Evolutionary conservation across 768 basidiomycete genomes (phyloP).

Genomic region (Pulveroboletus sp.): DNA sequence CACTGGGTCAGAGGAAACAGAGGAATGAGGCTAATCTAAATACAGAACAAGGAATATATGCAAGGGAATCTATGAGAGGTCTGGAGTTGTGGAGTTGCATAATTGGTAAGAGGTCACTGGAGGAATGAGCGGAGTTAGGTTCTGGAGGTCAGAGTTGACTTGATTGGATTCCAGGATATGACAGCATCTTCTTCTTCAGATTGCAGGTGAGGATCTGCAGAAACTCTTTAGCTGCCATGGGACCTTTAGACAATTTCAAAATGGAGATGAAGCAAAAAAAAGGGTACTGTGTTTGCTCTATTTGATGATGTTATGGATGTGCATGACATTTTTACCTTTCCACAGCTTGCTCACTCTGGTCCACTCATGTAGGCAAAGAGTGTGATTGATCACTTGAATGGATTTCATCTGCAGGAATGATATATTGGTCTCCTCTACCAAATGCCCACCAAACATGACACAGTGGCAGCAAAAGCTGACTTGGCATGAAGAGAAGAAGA

Average conservation of each 20-base stretch:
- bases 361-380: slow-evolving; percentile 73
- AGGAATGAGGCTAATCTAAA: too few species aligned
- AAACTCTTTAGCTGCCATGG: slow-evolving; percentile 98
- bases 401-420: slow-evolving; percentile 96
- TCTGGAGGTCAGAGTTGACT: too few species aligned
- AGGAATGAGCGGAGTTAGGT: too few species aligned
- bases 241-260: slow-evolving; percentile 90
- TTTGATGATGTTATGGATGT: slow-evolving; percentile 97
- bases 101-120: too few species aligned
- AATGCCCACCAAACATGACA: slow-evolving; percentile 94
- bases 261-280: slow-evolving; percentile 88
- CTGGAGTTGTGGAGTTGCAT: too few species aligned
- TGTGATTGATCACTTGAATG: slow-evolving; percentile 93
- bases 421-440: slow-evolving; percentile 98
- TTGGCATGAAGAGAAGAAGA: slow-evolving; percentile 90
- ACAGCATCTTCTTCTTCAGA: too few species aligned
- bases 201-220: slow-evolving; percentile 90
- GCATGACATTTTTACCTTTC: slow-evolving; percentile 25
- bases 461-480: slow-evolving; percentile 89
- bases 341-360: slow-evolving; percentile 3
- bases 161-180: too few species aligned
- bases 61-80: too few species aligned
- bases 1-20: too few species aligned
- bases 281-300: slow-evolving; percentile 95
- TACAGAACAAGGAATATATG: too few species aligned